These are phyloP conservation scores for Hygrocybe coccinea DNA, from an alignment of 768 basidiomycete genomes.

Conservation along the genomic window DNA sequence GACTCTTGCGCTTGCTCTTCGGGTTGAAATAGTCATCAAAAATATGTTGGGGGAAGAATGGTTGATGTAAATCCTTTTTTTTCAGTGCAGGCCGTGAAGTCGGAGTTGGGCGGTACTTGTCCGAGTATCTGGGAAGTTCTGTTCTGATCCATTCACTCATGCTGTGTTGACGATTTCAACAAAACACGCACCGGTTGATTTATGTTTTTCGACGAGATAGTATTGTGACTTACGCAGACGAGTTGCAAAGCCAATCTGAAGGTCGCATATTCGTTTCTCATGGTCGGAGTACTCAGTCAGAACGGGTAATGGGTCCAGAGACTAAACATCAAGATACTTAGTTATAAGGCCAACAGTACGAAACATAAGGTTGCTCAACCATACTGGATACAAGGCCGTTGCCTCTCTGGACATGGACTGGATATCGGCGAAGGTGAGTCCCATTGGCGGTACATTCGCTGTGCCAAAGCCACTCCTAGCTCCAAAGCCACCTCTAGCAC, in stretches of 20 bases:
- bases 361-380: slow-evolving; percentile 27
- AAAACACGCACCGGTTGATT: slow-evolving; percentile 46
- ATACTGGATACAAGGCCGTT: slow-evolving; percentile 76
- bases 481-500: slow-evolving; percentile 40
- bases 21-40: slow-evolving; percentile 80
- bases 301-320: slow-evolving; percentile 57
- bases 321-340: slow-evolving; percentile 39
- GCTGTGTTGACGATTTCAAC: slow-evolving; percentile 19
- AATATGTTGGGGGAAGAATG: slow-evolving; percentile 74
- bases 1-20: slow-evolving; percentile 57
- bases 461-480: slow-evolving; percentile 62
- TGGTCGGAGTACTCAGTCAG: slow-evolving; percentile 60
- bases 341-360: slow-evolving; percentile 20
- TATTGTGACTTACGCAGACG: slow-evolving; percentile 69
- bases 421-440: slow-evolving; percentile 74
- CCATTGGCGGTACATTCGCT: slow-evolving; percentile 62
- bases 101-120: slow-evolving; percentile 68
- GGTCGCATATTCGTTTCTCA: slow-evolving; percentile 59
- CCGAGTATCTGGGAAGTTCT: slow-evolving; percentile 80
- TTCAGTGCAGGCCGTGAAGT: slow-evolving; percentile 62
- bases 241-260: slow-evolving; percentile 62
- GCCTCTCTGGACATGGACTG: slow-evolving; percentile 72
- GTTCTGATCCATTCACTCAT: slow-evolving; percentile 1
- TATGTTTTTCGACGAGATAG: slow-evolving; percentile 67
- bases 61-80: slow-evolving; percentile 61